Base-by-base conservation (phyloP, 1,284 basidiomycete species). In the Rhodofomes roseus region DNA sequence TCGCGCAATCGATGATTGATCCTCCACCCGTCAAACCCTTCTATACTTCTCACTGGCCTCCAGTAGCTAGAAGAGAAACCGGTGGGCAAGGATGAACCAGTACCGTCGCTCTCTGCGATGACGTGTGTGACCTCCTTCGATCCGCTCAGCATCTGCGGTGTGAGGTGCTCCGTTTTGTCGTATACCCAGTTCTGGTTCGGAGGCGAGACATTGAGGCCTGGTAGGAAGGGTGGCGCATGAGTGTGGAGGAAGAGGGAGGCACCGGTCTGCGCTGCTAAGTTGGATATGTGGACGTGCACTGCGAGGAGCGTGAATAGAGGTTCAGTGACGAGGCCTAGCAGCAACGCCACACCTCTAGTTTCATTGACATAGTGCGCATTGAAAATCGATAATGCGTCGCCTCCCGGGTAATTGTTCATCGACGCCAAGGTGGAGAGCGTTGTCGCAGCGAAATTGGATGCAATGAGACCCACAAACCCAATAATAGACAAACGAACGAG, bases 391-490 rank as follows among this genome's bases (percentile, higher is more conserved):
- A 97, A 77, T 0, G 95, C 92, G 6, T 81, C 73, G 0, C 96
- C 96, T 1, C 96, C 96, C 0, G 96, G 95, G 69, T 99, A 98
- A 74, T 98, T 99, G 56, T 73, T 71, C 43, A 81, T 79, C 4
- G 92, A 93, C 0, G 89, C 77, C 39, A 74, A 73, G 0, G 85
- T 83, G 3, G 84, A 77, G 20, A 90, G 64, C 12, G 72, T 61
- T 0, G 89, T 90, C 8, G 78, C 70, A 0, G 76, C 54, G 2
- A 82, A 57, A 64, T 93, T 93, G 43, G 71, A 66, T 0, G 74
- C 61, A 2, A 93, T 62, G n/a, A 81, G 66, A 8, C 77, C 80
- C 1, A 79, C 60, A 1, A 85, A 73, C 11, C 70, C 59, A 2
- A 84, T 65, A 66, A 79, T 76, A 23, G 73, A 60, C 0, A 86